Percentiles rank a stretch among this genome's conserved stretches.
Evolutionary conservation across 2,329 filamentous ascomycete species (phyloP).

Genomic region (Fusarium ambrosium): DNA sequence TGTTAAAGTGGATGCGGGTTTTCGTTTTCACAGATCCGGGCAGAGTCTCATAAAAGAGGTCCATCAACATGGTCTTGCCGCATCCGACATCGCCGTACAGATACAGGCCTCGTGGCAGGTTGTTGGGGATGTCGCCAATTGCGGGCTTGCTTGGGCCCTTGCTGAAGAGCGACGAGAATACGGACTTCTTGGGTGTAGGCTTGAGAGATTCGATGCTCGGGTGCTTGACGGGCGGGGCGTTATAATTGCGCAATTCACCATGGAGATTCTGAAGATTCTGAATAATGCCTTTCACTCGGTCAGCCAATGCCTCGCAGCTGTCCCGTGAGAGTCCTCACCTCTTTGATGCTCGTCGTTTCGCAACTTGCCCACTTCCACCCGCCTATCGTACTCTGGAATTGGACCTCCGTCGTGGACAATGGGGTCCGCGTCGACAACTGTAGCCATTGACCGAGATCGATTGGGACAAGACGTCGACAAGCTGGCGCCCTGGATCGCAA

Average conservation of each 20-base stretch:
- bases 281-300: constrained; percentile 76
- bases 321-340: constrained; percentile 62
- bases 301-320: constrained; percentile 11
- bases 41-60: constrained; percentile 94
- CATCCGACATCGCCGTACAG: constrained; percentile 97
- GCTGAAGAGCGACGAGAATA: constrained; percentile 75
- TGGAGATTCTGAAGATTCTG: constrained; percentile 90
- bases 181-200: constrained; percentile 62
- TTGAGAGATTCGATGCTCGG: constrained; percentile 81
- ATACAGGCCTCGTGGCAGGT: constrained; percentile 89
- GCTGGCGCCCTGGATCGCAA: constrained; percentile 6
- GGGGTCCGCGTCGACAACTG: constrained; percentile 42
- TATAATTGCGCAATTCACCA: constrained; percentile 82
- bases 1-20: constrained; percentile 97
- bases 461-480: constrained; percentile 22
- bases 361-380: constrained; percentile 80
- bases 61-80: constrained; percentile 99
- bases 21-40: constrained; percentile 84
- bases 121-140: constrained; percentile 72
- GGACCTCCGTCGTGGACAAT: constrained; percentile 70
- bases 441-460: constrained; percentile 47
- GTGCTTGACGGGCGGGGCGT: constrained; percentile 79
- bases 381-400: constrained; percentile 87
- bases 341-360: constrained; percentile 93
- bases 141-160: constrained; percentile 55